Conservation (phyloP, 148 eudicot species). For the Nepenthes mirabilis region DNA sequence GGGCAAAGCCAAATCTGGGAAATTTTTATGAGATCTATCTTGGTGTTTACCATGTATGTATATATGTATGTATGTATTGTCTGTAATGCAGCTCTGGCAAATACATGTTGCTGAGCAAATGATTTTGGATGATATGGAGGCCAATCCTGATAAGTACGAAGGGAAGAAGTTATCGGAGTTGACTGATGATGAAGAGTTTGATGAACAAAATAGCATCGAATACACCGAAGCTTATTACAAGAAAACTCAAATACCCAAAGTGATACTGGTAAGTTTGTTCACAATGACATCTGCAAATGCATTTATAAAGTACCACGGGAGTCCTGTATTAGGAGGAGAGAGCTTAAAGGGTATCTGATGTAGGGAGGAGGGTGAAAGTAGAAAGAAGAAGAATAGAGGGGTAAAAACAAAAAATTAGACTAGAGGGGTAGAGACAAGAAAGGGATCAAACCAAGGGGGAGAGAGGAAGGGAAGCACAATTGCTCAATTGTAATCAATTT, state of each 20-base stretch:
- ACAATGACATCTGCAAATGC: neutral
- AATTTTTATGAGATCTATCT: neutral
- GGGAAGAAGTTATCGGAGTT: conserved; percentile 62
- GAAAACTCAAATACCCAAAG: conserved; percentile 40
- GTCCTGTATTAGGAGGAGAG: too few species aligned
- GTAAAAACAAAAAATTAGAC: too few species aligned
- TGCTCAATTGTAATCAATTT: too few species aligned
- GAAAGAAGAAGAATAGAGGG: too few species aligned
- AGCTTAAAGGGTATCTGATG: too few species aligned
- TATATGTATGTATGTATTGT: conserved; percentile 3
- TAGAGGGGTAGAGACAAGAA: too few species aligned
- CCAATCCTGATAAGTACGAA: conserved; percentile 73
- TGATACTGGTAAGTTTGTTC: conserved; percentile 39
- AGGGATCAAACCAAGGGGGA: too few species aligned
- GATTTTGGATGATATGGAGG: conserved; percentile 85
- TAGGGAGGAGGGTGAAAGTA: too few species aligned
- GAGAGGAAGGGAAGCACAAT: too few species aligned
- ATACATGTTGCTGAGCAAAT: conserved; percentile 89
- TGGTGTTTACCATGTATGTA: neutral
- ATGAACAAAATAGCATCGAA: conserved; percentile 59
- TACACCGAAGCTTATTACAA: conserved; percentile 48
- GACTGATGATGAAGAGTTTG: conserved; percentile 78
- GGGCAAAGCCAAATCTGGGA: neutral
- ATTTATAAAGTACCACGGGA: too few species aligned
- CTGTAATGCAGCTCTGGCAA: conserved; percentile 73